These are phyloP conservation scores for Ceriops tagal DNA, from an alignment of 345 rosid genomes.

Conservation along the genomic window DNA sequence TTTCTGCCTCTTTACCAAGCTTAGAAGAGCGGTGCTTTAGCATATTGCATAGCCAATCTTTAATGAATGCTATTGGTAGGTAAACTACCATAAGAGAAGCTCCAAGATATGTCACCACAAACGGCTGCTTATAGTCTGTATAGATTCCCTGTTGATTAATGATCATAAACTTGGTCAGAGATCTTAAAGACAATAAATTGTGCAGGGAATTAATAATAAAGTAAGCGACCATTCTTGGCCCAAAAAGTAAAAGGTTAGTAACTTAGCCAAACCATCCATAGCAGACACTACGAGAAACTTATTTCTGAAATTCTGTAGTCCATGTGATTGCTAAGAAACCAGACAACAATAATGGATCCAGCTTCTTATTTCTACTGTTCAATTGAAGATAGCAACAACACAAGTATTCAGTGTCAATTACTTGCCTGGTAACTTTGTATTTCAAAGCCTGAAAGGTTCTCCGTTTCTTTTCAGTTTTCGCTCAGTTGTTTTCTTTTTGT, in stretches of 20 bases:
- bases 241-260: too few relatives aligned
- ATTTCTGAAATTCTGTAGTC: neutral
- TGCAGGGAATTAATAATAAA: neutral
- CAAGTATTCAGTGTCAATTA: neutral
- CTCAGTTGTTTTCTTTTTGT: too few relatives aligned
- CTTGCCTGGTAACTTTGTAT: neutral
- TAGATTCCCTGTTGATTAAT: conserved; percentile 67
- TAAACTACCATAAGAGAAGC: conserved; percentile 96
- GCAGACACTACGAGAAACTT: neutral
- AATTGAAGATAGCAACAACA: too few relatives aligned
- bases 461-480: neutral
- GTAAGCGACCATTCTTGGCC: too few relatives aligned
- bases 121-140: conserved; percentile 86
- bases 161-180: neutral
- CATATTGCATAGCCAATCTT: conserved; percentile 71
- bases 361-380: neutral
- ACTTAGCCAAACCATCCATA: neutral
- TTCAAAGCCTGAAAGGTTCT: neutral
- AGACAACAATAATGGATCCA: neutral
- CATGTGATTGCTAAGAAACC: neutral
- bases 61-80: conserved; percentile 87
- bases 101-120: conserved; percentile 98
- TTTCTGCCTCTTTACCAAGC: conserved; percentile 43
- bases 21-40: conserved; percentile 47
- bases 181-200: neutral